Evolutionary conservation across 2,329 filamentous ascomycete species (phyloP).

Genomic region (Trichoderma endophyticum): DNA sequence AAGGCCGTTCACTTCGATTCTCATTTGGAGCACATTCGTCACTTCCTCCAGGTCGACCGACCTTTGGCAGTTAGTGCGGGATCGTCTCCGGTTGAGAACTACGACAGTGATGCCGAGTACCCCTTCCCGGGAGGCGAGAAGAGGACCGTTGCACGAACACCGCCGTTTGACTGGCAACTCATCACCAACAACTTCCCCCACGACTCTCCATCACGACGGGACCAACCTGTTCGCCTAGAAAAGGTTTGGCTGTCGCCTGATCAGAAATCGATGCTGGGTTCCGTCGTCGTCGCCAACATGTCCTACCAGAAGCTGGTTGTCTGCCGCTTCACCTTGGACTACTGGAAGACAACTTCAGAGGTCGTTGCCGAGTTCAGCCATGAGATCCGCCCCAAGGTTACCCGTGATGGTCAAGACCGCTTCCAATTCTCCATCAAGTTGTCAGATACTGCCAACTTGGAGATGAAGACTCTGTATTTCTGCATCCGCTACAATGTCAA

Average conservation of each 20-base stretch:
- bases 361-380: slow-evolving; percentile 83
- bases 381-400: slow-evolving; percentile 67
- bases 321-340: slow-evolving; percentile 94
- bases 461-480: slow-evolving; percentile 88
- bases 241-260: slow-evolving; percentile 83
- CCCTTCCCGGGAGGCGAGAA: slow-evolving; percentile 65
- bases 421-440: slow-evolving; percentile 95
- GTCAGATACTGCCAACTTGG: slow-evolving; percentile 84
- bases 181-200: slow-evolving; percentile 76
- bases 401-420: slow-evolving; percentile 69
- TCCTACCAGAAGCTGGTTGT: slow-evolving; percentile 84
- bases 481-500: slow-evolving; percentile 85
- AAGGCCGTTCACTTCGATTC: slow-evolving; percentile 99
- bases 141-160: slow-evolving; percentile 36
- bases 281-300: slow-evolving; percentile 80
- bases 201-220: slow-evolving; percentile 51
- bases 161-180: slow-evolving; percentile 82
- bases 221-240: slow-evolving; percentile 74
- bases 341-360: slow-evolving; percentile 98
- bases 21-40: slow-evolving; percentile 90
- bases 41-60: slow-evolving; percentile 90
- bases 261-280: slow-evolving; percentile 81
- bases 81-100: slow-evolving; percentile 83
- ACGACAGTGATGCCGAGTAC: slow-evolving; percentile 85
- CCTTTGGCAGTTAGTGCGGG: slow-evolving; percentile 95